Base-by-base conservation (phyloP, 495 filamentous ascomycete species). In the Neurospora sublineolata region DNA sequence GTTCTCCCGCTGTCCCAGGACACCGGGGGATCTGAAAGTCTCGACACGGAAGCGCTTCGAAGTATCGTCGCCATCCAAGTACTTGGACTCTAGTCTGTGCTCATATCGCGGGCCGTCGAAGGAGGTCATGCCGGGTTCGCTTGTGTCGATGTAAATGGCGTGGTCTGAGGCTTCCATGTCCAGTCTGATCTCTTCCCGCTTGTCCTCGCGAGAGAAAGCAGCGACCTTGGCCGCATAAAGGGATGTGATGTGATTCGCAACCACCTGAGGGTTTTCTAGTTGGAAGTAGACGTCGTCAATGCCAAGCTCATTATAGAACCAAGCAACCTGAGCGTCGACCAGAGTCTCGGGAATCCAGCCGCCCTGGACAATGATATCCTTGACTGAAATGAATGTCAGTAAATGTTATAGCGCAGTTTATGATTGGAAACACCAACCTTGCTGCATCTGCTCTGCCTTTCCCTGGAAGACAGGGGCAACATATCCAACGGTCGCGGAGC, bases 201-300 rank as follows among this genome's bases (percentile, higher is more conserved):
- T 96, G 80, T 99, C 95, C 76, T 97, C 92, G 71, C 95, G 91
- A 23, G 94, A 92, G 76, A 91, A 97, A 2, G 95, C 95, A 7
- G 96, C 96, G 60, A 98, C 89, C 84, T 99, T 99, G 79, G 94
- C 95, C 27, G 96, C 96, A 78, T 98, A 99, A 38, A 99, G 87
- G 16, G 94, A 97, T 68, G 94, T 94, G 74, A 99, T 93, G 78
- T 97, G 92, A 77, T 91, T 97, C 72, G 93, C 91, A 73, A 99
- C 94, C 68, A 91, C 92, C 52, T 94, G 91, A 33, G 89, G 90
- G 3, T 87, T 87, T 83, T 99, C 95, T 41, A 93, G 92, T 79
- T 97, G 91, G 85, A 99, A 99, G 83, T 99, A 99, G 84, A 97
- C 94, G 82, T 99, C 95, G 81, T 99, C 95, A 77, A 99, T 99